Percentiles rank a stretch among this genome's conserved stretches.
Evolutionary conservation across 2,329 filamentous ascomycete species (phyloP).

Genomic region (Apiospora kogelbergensis): DNA sequence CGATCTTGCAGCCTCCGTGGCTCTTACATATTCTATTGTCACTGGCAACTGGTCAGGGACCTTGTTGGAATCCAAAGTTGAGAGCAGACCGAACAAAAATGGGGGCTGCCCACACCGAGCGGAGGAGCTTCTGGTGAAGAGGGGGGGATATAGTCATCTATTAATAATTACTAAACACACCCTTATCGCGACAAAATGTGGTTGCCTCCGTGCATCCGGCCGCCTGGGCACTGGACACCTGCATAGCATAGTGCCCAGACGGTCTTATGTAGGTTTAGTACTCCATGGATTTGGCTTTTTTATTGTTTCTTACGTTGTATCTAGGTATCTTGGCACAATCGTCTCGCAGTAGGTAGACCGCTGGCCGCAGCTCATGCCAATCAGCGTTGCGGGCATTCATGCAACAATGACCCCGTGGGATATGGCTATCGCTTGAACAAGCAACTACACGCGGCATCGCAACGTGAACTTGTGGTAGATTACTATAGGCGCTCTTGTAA

Average conservation of each 20-base stretch:
- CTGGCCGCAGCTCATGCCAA: not conserved
- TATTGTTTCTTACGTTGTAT: not conserved
- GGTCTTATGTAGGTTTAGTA: not conserved
- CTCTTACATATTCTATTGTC: not conserved
- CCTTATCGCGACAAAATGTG: not conserved
- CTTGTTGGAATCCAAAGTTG: not conserved
- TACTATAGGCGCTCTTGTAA: not conserved
- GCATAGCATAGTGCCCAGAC: not conserved
- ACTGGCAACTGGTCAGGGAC: not conserved
- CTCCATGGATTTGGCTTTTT: not conserved
- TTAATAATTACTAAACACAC: slow-evolving; percentile 7
- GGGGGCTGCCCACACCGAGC: not conserved
- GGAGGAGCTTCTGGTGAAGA: not conserved
- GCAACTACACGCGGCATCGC: not conserved
- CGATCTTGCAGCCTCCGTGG: not conserved
- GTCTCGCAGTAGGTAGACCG: not conserved
- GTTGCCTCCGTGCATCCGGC: slow-evolving; percentile 5
- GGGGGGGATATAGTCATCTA: not conserved
- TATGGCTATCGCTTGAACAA: not conserved
- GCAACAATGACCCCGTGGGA: not conserved
- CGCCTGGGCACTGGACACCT: not conserved
- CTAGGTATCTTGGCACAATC: slow-evolving; percentile 1
- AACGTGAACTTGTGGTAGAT: not conserved
- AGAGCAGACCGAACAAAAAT: not conserved
- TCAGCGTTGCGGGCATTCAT: not conserved